Evolutionary conservation across 139 green algal genomes (phyloP), one percentile per base, ranked within the genome.

Genomic region (Tetraselmis striata): DNA sequence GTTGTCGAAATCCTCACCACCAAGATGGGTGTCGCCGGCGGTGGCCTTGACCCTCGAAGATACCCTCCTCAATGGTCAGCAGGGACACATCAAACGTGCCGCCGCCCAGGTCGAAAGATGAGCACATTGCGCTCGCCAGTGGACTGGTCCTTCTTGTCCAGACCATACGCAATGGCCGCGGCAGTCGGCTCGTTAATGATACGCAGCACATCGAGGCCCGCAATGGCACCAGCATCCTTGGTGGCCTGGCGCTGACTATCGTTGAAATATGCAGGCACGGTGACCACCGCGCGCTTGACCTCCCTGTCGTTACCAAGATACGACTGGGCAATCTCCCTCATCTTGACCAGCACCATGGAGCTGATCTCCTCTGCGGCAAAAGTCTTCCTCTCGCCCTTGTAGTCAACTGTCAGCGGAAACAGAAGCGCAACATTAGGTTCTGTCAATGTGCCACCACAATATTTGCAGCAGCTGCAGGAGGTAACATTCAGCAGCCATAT

Each of bases 151-250:
- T 58, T 45, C 1, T 95, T 95, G 90, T 96, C 93, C 59, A 96
- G 86, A 32, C 93, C 93, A 81, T 98, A 98, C 0, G 95, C 95
- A 77, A 98, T 98, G 81, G 94, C 95, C 1, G 95, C 95, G 1
- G 95, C 95, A 5, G 95, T 98, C 29, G 96, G 96, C 90, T 99
- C 95, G 86, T 99, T 99, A 88, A 98, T 98, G 88, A 99, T 98
- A 59, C 95, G 92, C 81, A 98, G 85, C 29, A 98, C 94, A 45
- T 99, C 97, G 30, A 99, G 87, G 74, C 97, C 97, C 24, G 96
- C 90, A 82, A 99, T 99, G 31, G 30, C 88, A 75, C 93, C 96
- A 29, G 97, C 97, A 82, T 99, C 96, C 92, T 99, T 98, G 82
- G 95, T 98, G 27, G 95, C 95, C 91, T 99, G 96, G 32, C 85